These are phyloP conservation scores for Citrus cavaleriei DNA, from an alignment of 345 rosid genomes.

Conservation along the genomic window DNA sequence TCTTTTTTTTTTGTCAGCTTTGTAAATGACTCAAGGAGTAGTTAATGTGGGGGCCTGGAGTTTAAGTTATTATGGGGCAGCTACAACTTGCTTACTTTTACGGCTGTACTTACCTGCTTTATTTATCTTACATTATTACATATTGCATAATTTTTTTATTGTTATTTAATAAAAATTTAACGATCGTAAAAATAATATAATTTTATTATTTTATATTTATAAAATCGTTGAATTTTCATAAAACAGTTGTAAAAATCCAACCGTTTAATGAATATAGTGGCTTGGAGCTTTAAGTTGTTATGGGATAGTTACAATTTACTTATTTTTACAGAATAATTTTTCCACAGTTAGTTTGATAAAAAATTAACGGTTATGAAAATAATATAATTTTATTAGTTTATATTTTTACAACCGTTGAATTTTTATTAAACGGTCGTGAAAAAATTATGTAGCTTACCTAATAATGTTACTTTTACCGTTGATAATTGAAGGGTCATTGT, in stretches of 20 bases:
- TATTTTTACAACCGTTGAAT: accelerated
- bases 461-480: too few relatives aligned
- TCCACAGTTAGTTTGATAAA: too few relatives aligned
- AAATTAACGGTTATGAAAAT: accelerated
- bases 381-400: too few relatives aligned
- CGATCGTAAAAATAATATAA: accelerated
- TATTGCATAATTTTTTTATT: too few relatives aligned
- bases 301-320: accelerated
- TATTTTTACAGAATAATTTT: accelerated
- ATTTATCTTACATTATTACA: too few relatives aligned
- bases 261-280: accelerated
- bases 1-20: neutral
- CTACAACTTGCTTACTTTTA: neutral
- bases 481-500: neutral
- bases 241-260: accelerated
- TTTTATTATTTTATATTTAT: too few relatives aligned
- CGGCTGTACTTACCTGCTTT: too few relatives aligned
- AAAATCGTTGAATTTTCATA: accelerated
- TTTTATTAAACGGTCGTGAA: too few relatives aligned
- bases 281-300: too few relatives aligned
- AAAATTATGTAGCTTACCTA: accelerated
- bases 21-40: conserved; percentile 5
- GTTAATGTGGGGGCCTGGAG: conserved; percentile 11
- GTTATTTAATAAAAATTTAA: too few relatives aligned
- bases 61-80: conserved; percentile 5